phyloP scores from a whole-genome alignment of 139 green algal species.

The Penium margaritaceum region DNA sequence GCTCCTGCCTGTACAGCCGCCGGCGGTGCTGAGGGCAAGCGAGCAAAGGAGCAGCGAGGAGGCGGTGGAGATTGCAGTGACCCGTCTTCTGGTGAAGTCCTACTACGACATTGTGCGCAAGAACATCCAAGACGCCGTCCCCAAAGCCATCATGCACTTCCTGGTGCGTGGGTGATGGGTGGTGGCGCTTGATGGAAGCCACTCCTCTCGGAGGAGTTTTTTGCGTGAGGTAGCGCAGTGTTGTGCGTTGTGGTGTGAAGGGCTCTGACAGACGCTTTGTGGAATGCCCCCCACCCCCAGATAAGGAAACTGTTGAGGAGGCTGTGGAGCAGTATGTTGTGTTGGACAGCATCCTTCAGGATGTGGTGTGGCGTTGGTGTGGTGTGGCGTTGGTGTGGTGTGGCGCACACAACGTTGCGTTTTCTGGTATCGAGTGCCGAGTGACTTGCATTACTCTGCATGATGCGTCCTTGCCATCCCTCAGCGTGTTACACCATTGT shows the following conservation, averaged over 20 bases:
- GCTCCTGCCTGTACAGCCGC: too few relatives aligned
- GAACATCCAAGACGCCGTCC: conserved; percentile 78
- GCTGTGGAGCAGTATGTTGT: conserved; percentile 73
- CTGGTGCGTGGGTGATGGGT: conserved; percentile 59
- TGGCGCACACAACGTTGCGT: too few relatives aligned
- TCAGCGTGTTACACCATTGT: too few relatives aligned
- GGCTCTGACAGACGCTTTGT: too few relatives aligned
- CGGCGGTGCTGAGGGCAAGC: conserved; percentile 26
- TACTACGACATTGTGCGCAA: conserved; percentile 85
- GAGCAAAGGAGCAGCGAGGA: conserved; percentile 57
- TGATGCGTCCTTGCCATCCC: not conserved
- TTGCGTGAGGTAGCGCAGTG: too few relatives aligned
- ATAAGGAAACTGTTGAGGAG: conserved; percentile 70
- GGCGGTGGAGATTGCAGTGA: conserved; percentile 76
- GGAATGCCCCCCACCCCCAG: not conserved
- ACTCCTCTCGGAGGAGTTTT: too few relatives aligned
- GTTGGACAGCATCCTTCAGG: conserved; percentile 44
- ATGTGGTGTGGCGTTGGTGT: too few relatives aligned
- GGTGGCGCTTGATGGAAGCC: too few relatives aligned
- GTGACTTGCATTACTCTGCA: not conserved
- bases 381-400: too few relatives aligned
- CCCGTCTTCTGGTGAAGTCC: conserved; percentile 70
- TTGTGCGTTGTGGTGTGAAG: not conserved
- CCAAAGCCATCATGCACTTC: conserved; percentile 91
- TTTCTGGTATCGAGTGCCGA: not conserved